Conservation (phyloP, 305 asterid genomes). For the Nicotiana rustica region DNA sequence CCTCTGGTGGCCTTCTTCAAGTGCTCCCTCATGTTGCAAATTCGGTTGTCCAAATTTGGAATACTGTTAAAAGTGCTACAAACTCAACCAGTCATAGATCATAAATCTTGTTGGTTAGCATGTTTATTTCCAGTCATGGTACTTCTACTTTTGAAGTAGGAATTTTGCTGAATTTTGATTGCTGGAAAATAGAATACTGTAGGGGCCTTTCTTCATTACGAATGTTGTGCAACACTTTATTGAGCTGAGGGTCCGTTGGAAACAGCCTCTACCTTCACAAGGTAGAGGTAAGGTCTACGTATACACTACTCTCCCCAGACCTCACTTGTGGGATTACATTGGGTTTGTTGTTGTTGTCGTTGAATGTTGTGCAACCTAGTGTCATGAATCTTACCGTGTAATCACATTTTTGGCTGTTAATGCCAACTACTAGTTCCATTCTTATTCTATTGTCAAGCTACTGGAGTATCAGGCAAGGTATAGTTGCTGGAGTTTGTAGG, state of each 20-base stretch:
- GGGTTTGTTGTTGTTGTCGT: no score
- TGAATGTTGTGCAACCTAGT: neutral
- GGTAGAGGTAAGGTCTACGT: no score
- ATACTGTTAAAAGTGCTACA: slow-evolving; percentile 57
- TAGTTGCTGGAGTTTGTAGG: neutral
- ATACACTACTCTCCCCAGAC: no score
- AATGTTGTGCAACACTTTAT: neutral
- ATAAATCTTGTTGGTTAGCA: slow-evolving; percentile 12
- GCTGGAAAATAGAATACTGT: neutral
- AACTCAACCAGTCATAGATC: slow-evolving; percentile 29
- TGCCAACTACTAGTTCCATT: neutral
- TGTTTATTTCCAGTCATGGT: neutral
- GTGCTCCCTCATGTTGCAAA: slow-evolving; percentile 51
- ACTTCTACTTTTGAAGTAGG: slow-evolving; percentile 12
- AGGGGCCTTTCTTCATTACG: neutral
- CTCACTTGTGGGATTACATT: no score
- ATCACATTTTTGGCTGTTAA: neutral
- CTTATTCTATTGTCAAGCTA: neutral
- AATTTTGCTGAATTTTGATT: neutral
- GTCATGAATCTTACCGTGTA: neutral
- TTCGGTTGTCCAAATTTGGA: slow-evolving; percentile 62
- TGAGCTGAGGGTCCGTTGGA: no score
- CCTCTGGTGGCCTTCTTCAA: slow-evolving; percentile 55
- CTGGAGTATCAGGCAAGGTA: neutral
- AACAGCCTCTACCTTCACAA: no score